Base-by-base conservation (phyloP, 495 filamentous ascomycete genomes). In the Penicillium herquei region DNA sequence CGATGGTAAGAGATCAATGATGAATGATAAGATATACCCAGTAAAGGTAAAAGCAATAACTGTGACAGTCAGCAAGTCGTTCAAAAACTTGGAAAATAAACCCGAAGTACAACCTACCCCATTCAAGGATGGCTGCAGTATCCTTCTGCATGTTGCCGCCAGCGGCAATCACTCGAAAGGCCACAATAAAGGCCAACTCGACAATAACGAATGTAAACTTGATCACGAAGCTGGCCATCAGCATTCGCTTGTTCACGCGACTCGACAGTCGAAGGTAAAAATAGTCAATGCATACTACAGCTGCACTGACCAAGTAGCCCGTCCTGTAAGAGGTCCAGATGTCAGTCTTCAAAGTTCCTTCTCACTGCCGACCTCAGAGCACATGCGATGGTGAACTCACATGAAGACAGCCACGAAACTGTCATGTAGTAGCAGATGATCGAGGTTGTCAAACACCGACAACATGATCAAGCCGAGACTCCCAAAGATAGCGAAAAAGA, bases 31-130 rank as follows among this genome's bases (percentile, higher is more conserved):
- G 35, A 63, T 54, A 40, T 63, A 63, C 1, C 61, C 61, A 14
- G 57, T 60, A 35, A 63, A 63, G 3, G 59, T 55, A 32, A 63
- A 63, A 11, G 61, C 61, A 50, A 59, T 59, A 16, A 59, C 61
- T 63, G 16, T 17, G 11, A 39, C n/a, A 33, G 48, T 32, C 17
- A 34, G 34, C 39, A 6, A 47, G 1, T 41, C 51, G 40, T 2
- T 39, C 26, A 11, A 12, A 31, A 12, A 31, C 18, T 14, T 16
- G 0, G 6, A 26, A 3, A 31, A 2, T 9, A 11, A 8, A 18
- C 30, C 17, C 40, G 3, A n/a, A 39, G 2, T 40, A 6, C 14
- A 21, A 41, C 56, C 30, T 48, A 63, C 61, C 47, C 61, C 61
- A 63, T 49, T 63, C 61, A 9, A 63, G 53, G 35, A 58, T 44